These are phyloP conservation scores for Hylodesmum podocarpum DNA, from an alignment of 306 rosid genomes.

Conservation along the genomic window DNA sequence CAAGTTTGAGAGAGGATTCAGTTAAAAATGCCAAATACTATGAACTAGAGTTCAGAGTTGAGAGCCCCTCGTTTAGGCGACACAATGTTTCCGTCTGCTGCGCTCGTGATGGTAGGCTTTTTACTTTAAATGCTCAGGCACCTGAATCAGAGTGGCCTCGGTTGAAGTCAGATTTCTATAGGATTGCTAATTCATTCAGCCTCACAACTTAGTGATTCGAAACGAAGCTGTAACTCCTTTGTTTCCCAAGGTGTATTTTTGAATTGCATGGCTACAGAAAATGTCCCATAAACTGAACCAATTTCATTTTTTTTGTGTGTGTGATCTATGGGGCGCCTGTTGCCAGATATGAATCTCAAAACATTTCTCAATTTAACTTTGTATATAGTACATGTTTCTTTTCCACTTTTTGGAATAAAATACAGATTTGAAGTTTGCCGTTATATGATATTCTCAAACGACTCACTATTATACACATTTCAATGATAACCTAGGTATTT, in stretches of 20 bases:
- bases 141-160: slow-evolving; percentile 75
- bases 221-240: background rate
- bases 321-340: background rate
- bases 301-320: background rate
- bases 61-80: slow-evolving; percentile 57
- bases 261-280: slow-evolving; percentile 9
- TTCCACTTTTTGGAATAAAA: slow-evolving; percentile 14
- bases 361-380: background rate
- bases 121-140: slow-evolving; percentile 86
- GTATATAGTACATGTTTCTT: slow-evolving; percentile 30
- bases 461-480: slow-evolving; percentile 36
- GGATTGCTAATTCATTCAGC: slow-evolving; percentile 65
- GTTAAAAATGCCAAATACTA: slow-evolving; percentile 53
- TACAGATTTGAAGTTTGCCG: slow-evolving; percentile 25
- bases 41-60: slow-evolving; percentile 78
- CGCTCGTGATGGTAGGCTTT: slow-evolving; percentile 60
- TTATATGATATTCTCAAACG: slow-evolving; percentile 19
- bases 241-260: background rate
- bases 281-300: background rate
- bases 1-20: slow-evolving; percentile 65
- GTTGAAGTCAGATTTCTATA: slow-evolving; percentile 56
- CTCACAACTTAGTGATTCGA: slow-evolving; percentile 42
- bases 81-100: slow-evolving; percentile 83
- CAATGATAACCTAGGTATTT: slow-evolving; percentile 25
- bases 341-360: background rate